phyloP scores from a whole-genome alignment of 768 basidiomycete species.

The Collybia sordida region DNA sequence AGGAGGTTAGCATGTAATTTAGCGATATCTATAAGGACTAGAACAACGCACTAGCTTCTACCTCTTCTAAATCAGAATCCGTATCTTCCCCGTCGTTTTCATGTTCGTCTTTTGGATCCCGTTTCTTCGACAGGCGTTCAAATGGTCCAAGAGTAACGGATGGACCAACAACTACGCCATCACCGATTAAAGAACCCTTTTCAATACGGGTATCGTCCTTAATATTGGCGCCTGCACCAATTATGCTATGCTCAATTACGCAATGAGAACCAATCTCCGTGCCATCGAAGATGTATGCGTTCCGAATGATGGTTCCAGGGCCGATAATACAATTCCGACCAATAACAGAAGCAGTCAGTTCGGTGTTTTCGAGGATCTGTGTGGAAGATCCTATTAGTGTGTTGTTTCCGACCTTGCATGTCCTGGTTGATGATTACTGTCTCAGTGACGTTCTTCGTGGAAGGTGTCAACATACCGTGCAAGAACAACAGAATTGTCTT shows the following conservation, averaged over 20 bases:
- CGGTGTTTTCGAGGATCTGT: constrained; percentile 63
- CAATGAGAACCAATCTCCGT: constrained; percentile 70
- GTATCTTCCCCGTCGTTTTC: constrained; percentile 35
- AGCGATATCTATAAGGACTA: background rate
- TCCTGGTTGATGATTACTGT: constrained; percentile 42
- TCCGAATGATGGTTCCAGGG: constrained; percentile 59
- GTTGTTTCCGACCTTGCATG: constrained; percentile 78
- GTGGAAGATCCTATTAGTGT: constrained; percentile 84
- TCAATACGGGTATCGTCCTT: constrained; percentile 66
- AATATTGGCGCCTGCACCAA: constrained; percentile 77
- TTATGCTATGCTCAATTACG: constrained; percentile 73
- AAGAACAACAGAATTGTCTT: constrained; percentile 72
- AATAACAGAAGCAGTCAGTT: constrained; percentile 73
- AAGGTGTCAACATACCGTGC: constrained; percentile 59
- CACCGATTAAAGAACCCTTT: constrained; percentile 78
- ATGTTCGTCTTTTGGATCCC: constrained; percentile 32
- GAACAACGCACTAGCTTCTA: constrained; percentile 56
- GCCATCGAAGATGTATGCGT: constrained; percentile 85
- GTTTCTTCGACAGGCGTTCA: constrained; percentile 66
- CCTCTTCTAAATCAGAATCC: constrained; percentile 67
- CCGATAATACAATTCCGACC: constrained; percentile 78
- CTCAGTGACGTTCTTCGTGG: background rate
- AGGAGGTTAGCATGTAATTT: constrained; percentile 1
- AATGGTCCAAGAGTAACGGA: constrained; percentile 65
- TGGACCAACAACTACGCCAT: constrained; percentile 80